Percentiles rank a stretch among this genome's conserved stretches.
Evolutionary conservation across 164 flowering plant species (phyloP).

Genomic region (Sextonia rubra): DNA sequence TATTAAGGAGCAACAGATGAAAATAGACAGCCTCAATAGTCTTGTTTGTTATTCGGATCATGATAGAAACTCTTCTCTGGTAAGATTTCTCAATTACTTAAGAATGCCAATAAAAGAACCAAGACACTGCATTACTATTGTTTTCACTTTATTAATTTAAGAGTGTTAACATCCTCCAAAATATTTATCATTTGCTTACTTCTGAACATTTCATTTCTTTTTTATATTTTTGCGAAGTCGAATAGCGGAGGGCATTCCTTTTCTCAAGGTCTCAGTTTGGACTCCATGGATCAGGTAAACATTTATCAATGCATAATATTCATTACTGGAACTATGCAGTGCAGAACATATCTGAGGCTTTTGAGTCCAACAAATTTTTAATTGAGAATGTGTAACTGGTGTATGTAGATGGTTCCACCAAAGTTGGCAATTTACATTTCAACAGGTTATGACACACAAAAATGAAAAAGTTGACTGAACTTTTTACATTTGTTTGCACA

Average conservation of each 20-base stretch:
- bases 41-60: constrained; percentile 43
- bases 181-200: background rate
- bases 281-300: constrained; percentile 7
- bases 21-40: constrained; percentile 51
- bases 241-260: constrained; percentile 5
- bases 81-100: constrained; percentile 15
- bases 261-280: constrained; percentile 9
- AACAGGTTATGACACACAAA: no score
- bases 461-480: no score
- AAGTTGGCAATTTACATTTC: no score
- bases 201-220: background rate
- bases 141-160: background rate
- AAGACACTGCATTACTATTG: background rate
- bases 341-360: no score
- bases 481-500: no score
- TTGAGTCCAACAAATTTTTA: no score
- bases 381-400: no score
- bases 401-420: no score
- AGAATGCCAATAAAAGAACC: background rate
- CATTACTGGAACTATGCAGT: no score
- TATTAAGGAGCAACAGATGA: constrained; percentile 64
- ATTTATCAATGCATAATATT: background rate
- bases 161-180: background rate
- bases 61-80: constrained; percentile 46
- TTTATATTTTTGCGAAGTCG: constrained; percentile 4